phyloP scores from a whole-genome alignment of 2,329 filamentous ascomycete species.

The Coniochaeta prunicola region DNA sequence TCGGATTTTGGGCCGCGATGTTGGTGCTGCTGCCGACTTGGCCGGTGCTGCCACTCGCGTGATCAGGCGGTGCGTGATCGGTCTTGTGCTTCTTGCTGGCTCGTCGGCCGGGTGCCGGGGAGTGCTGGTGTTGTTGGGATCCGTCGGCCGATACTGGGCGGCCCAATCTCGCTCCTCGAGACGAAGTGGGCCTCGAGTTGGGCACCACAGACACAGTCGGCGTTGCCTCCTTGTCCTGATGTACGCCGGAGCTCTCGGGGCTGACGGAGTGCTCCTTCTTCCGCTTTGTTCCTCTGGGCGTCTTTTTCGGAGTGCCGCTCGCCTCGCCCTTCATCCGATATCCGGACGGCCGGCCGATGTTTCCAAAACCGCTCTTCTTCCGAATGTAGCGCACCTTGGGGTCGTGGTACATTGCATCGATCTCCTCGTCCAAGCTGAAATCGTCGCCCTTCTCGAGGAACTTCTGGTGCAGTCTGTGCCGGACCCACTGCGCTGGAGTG shows the following conservation, averaged over 20 bases:
- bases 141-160: not conserved
- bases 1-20: not conserved
- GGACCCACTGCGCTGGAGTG: slow-evolving; percentile 47
- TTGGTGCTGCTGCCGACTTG: not conserved
- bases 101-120: not conserved
- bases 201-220: slow-evolving; percentile 1
- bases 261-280: slow-evolving; percentile 12
- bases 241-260: not conserved
- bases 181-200: not conserved
- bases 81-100: slow-evolving; percentile 1
- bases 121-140: not conserved
- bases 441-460: slow-evolving; percentile 31
- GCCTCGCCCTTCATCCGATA: slow-evolving; percentile 28
- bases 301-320: slow-evolving; percentile 10
- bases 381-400: slow-evolving; percentile 41
- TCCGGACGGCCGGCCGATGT: slow-evolving; percentile 48
- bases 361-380: slow-evolving; percentile 46
- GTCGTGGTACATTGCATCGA: slow-evolving; percentile 51
- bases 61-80: not conserved
- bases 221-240: slow-evolving; percentile 5
- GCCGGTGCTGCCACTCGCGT: not conserved
- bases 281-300: slow-evolving; percentile 13
- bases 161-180: not conserved
- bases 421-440: slow-evolving; percentile 43
- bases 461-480: slow-evolving; percentile 48